Evolutionary conservation across 805 yeast species (phyloP).

Genomic region (Cyberlindnera saturnus): DNA sequence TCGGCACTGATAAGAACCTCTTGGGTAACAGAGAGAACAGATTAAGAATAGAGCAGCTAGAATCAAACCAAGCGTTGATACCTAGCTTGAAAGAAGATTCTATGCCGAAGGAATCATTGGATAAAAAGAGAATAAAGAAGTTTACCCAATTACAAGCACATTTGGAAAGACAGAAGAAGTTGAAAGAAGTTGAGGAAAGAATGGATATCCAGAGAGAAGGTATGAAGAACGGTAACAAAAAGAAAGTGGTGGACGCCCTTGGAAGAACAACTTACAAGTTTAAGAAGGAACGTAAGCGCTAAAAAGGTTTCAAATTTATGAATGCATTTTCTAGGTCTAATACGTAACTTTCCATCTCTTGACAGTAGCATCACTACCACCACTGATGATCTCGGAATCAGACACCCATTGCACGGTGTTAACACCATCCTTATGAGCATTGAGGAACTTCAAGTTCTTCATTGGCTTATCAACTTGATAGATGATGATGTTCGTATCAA

Average conservation of each 20-base stretch:
- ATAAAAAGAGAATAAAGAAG: constrained; percentile 54
- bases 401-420: constrained; percentile 63
- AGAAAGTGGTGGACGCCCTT: constrained; percentile 57
- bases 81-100: constrained; percentile 22
- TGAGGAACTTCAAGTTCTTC: constrained; percentile 63
- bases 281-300: constrained; percentile 69
- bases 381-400: constrained; percentile 48
- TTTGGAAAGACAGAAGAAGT: constrained; percentile 62
- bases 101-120: constrained; percentile 33
- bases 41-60: constrained; percentile 54
- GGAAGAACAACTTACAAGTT: constrained; percentile 78
- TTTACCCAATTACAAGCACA: constrained; percentile 56
- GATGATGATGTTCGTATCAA: constrained; percentile 75
- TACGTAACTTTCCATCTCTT: constrained; percentile 55
- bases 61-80: constrained; percentile 29
- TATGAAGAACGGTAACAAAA: constrained; percentile 86
- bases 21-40: constrained; percentile 67
- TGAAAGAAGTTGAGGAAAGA: constrained; percentile 60
- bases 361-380: constrained; percentile 78
- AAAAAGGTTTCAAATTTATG: constrained; percentile 2
- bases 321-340: constrained; percentile 1
- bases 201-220: constrained; percentile 78
- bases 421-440: constrained; percentile 89
- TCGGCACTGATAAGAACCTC: constrained; percentile 64
- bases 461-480: constrained; percentile 78